phyloP scores from a whole-genome alignment of 768 basidiomycete genomes.

The Gymnopilus junonius region DNA sequence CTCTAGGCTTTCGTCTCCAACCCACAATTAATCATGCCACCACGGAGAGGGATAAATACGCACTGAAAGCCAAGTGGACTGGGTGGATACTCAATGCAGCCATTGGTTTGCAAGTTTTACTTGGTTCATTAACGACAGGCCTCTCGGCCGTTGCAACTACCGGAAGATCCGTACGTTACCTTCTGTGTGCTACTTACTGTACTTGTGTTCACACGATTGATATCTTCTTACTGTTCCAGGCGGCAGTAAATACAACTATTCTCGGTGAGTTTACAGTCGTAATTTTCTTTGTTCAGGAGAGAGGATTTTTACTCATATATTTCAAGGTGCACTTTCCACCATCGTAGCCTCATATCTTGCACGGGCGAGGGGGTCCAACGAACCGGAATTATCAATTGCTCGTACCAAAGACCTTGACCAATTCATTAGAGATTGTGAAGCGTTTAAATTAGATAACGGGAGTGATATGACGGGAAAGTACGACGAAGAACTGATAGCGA shows the following conservation, averaged over 20 bases:
- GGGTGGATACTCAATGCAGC: conserved; percentile 41
- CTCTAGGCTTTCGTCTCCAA: neutral
- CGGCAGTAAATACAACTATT: conserved; percentile 39
- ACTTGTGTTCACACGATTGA: neutral
- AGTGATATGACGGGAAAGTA: conserved; percentile 38
- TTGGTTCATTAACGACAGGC: conserved; percentile 73
- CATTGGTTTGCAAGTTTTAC: conserved; percentile 63
- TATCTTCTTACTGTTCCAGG: conserved; percentile 23
- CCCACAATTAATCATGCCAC: conserved; percentile 6
- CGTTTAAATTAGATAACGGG: conserved; percentile 61
- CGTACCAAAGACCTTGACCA: conserved; percentile 64
- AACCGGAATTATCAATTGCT: conserved; percentile 62
- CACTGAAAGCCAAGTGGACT: conserved; percentile 10
- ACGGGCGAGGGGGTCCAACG: conserved; percentile 65
- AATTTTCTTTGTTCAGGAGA: neutral
- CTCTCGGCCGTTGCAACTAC: conserved; percentile 49
- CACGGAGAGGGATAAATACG: conserved; percentile 8
- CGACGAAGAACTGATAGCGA: conserved; percentile 27
- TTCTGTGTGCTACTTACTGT: neutral
- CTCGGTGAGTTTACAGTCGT: conserved; percentile 34
- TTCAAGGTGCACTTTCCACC: conserved; percentile 62
- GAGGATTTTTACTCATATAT: neutral
- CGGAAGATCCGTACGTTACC: conserved; percentile 41
- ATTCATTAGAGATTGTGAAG: conserved; percentile 62
- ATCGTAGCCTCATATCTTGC: conserved; percentile 74